Base-by-base conservation (phyloP, 2,329 filamentous ascomycete genomes). In the Colletotrichum camelliae region DNA sequence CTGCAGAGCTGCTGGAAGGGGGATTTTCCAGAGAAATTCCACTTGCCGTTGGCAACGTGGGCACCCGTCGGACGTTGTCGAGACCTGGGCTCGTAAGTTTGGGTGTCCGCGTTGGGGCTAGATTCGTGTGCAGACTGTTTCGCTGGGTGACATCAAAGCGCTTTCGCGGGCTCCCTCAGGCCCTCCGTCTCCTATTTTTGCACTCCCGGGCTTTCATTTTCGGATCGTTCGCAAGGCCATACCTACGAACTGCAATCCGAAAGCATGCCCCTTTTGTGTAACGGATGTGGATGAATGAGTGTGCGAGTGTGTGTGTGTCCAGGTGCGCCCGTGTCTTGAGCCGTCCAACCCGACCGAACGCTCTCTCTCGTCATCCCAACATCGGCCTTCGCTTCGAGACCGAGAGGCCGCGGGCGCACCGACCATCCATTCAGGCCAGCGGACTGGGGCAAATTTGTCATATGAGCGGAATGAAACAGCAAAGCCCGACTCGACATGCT, bases 111-210 rank as follows among this genome's bases (percentile, higher is more conserved):
- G 61, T 31, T 39, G 57, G 43, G 60, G 48, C 57, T 72, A 57
- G 62, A 52, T 33, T 58, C 18, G 58, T 37, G 62, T 58, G 37
- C 64, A 73, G 58, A 57, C 39, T 73, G 73, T 73, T 75, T 73
- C 64, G 73, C 70, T 68, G 58, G 43, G 70, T 68, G 27, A 60
- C 73, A 73, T 75, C 73, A 68, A 73, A 75, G 73, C 73, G 70
- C 43, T 52, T 52, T 43, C 52, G 27, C 10, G 16, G 27, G 39
- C 37, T 48, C 67, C 58, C 37, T 60, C 55, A 43, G 18, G 67
- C 61, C 35, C 27, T 60, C 27, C 61, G 37, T 21, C 55, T 72
- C 61, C 67, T 67, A 62, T 72, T 35, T 75, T 75, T 72, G 62
- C 72, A 72, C n/a, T 57, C 48, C 55, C 68, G 55, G 62, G 31